These are phyloP conservation scores for Mycena chlorophos DNA, from an alignment of 768 basidiomycete species.

Conservation along the genomic window DNA sequence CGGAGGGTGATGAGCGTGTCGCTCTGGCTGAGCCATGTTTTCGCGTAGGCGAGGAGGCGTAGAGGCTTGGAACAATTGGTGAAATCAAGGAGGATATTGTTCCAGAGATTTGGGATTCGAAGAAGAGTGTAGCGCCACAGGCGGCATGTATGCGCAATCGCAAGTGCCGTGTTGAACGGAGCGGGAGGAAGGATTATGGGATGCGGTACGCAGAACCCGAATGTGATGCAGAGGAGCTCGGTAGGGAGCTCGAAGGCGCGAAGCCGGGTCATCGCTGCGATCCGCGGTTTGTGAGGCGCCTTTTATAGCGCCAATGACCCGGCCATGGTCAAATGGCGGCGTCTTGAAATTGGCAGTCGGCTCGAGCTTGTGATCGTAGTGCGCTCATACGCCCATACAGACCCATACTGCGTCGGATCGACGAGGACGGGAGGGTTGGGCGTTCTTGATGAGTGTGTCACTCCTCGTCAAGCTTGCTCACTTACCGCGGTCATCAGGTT, in stretches of 20 bases:
- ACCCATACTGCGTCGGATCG: background rate
- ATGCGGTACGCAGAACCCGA: conserved; percentile 12
- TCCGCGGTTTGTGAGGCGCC: conserved; percentile 13
- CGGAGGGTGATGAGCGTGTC: conserved; percentile 18
- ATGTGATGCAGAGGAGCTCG: conserved; percentile 16
- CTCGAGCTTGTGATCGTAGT: background rate
- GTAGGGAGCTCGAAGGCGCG: conserved; percentile 18
- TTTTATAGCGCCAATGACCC: background rate
- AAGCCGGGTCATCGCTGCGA: too few relatives aligned
- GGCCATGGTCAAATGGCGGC: background rate
- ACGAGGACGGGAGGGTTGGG: background rate
- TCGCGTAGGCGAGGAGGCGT: conserved; percentile 15
- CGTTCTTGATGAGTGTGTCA: background rate
- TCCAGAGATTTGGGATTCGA: conserved; percentile 18
- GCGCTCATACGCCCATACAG: background rate
- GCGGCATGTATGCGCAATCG: conserved; percentile 17
- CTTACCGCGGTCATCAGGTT: background rate
- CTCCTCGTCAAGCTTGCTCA: background rate
- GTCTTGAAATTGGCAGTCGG: background rate
- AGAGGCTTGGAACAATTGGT: conserved; percentile 8
- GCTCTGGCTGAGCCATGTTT: conserved; percentile 19
- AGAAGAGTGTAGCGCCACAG: conserved; percentile 14
- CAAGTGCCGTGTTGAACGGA: conserved; percentile 9
- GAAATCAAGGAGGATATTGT: conserved; percentile 22
- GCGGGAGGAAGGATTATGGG: conserved; percentile 22